Evolutionary conservation across 1,284 basidiomycete genomes (phyloP), one percentile per base, ranked within the genome.

Genomic region (Flammula alnicola): DNA sequence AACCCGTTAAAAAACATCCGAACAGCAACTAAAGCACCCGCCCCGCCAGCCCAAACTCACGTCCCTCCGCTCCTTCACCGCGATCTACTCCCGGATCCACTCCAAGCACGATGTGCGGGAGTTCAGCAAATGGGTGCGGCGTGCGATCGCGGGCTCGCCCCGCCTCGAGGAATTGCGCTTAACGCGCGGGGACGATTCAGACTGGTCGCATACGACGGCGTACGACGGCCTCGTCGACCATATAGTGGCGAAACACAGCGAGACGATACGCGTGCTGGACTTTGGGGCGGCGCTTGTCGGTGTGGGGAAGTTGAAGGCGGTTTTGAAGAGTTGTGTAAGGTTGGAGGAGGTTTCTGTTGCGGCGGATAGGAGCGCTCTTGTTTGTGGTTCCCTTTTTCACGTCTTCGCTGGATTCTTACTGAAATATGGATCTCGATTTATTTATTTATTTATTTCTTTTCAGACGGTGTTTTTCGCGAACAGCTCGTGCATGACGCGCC

Each of bases 51-150:
- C 67, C 0, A 55, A 54, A 2, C 66, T 80, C 10, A 42, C 52
- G 1, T 54, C 58, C 2, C 63, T 81, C 12, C 70, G 63, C n/a
- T 62, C 65, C 12, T 69, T 83, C 33, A 71, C 71, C 0, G 76
- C 70, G 8, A 59, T 61, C 4, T 65, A 76, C 56, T 36, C 51
- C 2, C 48, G 55, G 5, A 46, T 66, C 1, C 45, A 58, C 6
- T 63, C 60, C 1, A 59, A 55, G 10, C 53, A 57, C 1, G 67
- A 75, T 14, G 70, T 66, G 1, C 42, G 60, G 11, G 59, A 64
- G 25, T 57, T 81, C 0, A 76, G 71, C 51, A 71, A 68, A 52
- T 81, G 77, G 78, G 64, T 79, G 14, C 67, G 72, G 22, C 68
- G 66, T 11, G 65, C 70, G 4, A 66, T 78, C 12, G 52, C 65